Conservation (phyloP, 2,329 filamentous ascomycete genomes). For the Hypoxylon rubiginosum region DNA sequence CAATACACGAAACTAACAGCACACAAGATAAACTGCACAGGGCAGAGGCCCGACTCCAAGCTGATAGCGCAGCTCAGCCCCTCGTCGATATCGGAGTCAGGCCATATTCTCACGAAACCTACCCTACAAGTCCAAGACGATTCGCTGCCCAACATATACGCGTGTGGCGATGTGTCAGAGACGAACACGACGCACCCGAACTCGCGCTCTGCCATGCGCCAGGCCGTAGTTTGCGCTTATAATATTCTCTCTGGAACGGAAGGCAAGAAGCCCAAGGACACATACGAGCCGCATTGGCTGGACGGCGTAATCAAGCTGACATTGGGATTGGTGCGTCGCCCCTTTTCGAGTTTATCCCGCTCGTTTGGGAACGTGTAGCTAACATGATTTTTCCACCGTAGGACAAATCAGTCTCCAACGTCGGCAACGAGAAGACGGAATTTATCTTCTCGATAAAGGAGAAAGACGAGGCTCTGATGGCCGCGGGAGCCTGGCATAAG, state of each 20-base stretch:
- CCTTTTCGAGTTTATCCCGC: neutral
- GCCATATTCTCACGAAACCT: constrained; percentile 66
- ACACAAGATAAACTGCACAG: constrained; percentile 68
- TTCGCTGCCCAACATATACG: constrained; percentile 66
- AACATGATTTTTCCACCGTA: constrained; percentile 49
- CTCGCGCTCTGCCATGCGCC: constrained; percentile 66
- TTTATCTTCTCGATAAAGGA: constrained; percentile 59
- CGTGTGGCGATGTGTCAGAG: constrained; percentile 74
- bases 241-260: constrained; percentile 66
- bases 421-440: constrained; percentile 60
- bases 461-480: constrained; percentile 60
- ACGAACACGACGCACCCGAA: constrained; percentile 65
- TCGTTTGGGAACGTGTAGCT: neutral
- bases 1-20: constrained; percentile 8
- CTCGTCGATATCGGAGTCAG: constrained; percentile 59
- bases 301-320: constrained; percentile 68
- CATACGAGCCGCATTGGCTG: constrained; percentile 60
- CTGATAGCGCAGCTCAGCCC: constrained; percentile 62
- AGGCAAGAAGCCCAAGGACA: constrained; percentile 55
- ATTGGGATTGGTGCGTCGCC: constrained; percentile 61
- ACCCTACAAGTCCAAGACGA: constrained; percentile 69
- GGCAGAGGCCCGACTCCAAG: constrained; percentile 69
- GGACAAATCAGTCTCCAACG: constrained; percentile 60
- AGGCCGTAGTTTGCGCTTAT: constrained; percentile 65
- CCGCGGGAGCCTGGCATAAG: constrained; percentile 57